Evolutionary conservation across 192 early-diverging fungal genomes (phyloP).

Genomic region (Rhizoclosmatium globosum): DNA sequence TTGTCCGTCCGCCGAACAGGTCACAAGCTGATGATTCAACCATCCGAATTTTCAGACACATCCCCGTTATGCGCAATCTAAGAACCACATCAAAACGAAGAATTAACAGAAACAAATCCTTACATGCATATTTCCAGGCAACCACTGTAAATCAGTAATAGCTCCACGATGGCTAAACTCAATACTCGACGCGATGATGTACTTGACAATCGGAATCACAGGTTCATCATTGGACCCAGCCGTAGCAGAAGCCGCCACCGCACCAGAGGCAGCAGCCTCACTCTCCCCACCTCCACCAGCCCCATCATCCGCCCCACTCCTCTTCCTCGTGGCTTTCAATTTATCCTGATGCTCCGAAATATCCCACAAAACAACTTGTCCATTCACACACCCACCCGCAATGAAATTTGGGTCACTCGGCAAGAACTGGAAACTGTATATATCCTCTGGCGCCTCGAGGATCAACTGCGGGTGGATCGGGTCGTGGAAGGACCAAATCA

Average conservation of each 20-base stretch:
- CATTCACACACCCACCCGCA: constrained; percentile 66
- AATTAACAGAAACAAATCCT: neutral
- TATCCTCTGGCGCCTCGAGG: constrained; percentile 69
- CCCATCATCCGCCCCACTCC: neutral
- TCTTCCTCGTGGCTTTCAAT: constrained; percentile 56
- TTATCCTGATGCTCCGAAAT: constrained; percentile 66
- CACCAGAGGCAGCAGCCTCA: constrained; percentile 27
- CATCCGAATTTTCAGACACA: constrained; percentile 51
- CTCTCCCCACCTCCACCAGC: constrained; percentile 24
- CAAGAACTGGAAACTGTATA: constrained; percentile 64
- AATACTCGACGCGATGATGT: constrained; percentile 62
- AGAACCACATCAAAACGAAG: neutral
- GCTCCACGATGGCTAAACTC: constrained; percentile 59
- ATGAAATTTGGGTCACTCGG: constrained; percentile 64
- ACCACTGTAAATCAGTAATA: constrained; percentile 64
- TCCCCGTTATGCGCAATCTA: constrained; percentile 56
- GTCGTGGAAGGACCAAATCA: constrained; percentile 74
- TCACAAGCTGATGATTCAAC: constrained; percentile 62
- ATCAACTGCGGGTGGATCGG: constrained; percentile 72
- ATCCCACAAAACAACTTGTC: constrained; percentile 70
- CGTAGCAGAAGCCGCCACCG: constrained; percentile 19
- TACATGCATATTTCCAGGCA: constrained; percentile 62
- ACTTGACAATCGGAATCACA: constrained; percentile 52
- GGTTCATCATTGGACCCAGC: constrained; percentile 13
- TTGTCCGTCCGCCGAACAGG: constrained; percentile 63